A percentile compares a stretch with the other conserved stretches of the same genome.
phyloP scores from a whole-genome alignment of 1,284 basidiomycete genomes.

The Butyriboletus appendiculatus region DNA sequence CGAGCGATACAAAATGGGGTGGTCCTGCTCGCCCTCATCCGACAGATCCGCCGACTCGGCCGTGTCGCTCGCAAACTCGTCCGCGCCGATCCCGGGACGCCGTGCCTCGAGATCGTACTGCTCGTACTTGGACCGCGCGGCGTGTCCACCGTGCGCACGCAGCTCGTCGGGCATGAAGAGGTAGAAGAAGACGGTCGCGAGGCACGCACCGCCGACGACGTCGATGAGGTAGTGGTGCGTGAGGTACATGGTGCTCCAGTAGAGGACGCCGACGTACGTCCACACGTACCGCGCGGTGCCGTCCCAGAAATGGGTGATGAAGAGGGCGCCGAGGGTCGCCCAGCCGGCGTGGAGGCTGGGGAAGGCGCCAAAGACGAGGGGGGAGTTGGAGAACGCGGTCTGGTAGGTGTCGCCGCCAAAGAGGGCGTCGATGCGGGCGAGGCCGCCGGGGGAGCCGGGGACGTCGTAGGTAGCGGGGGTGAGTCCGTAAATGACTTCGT shows the following conservation, averaged over 20 bases:
- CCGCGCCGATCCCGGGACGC: slow-evolving; percentile 31
- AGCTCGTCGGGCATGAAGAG: slow-evolving; percentile 83
- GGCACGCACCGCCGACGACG: slow-evolving; percentile 90
- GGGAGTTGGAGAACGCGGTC: slow-evolving; percentile 83
- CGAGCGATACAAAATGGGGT: slow-evolving; percentile 65
- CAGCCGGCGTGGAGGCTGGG: slow-evolving; percentile 91
- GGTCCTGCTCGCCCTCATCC: slow-evolving; percentile 60
- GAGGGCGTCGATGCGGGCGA: slow-evolving; percentile 89
- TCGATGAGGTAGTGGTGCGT: slow-evolving; percentile 99
- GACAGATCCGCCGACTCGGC: slow-evolving; percentile 47
- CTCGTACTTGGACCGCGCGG: slow-evolving; percentile 63
- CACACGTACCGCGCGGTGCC: slow-evolving; percentile 69
- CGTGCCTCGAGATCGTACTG: slow-evolving; percentile 62
- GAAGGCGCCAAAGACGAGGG: slow-evolving; percentile 96
- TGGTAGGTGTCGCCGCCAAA: slow-evolving; percentile 84
- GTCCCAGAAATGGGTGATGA: slow-evolving; percentile 96
- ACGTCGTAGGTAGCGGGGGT: slow-evolving; percentile 93
- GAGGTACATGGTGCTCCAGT: slow-evolving; percentile 99
- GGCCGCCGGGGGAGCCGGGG: slow-evolving; percentile 90
- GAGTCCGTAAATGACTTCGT: slow-evolving; percentile 96
- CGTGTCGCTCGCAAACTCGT: slow-evolving; percentile 56
- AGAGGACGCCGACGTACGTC: slow-evolving; percentile 86
- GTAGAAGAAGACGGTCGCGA: slow-evolving; percentile 89
- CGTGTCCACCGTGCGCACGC: slow-evolving; percentile 50
- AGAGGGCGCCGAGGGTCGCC: slow-evolving; percentile 92